These are phyloP conservation scores for Trametes hirsuta DNA, from an alignment of 1,284 basidiomycete species.

Conservation along the genomic window DNA sequence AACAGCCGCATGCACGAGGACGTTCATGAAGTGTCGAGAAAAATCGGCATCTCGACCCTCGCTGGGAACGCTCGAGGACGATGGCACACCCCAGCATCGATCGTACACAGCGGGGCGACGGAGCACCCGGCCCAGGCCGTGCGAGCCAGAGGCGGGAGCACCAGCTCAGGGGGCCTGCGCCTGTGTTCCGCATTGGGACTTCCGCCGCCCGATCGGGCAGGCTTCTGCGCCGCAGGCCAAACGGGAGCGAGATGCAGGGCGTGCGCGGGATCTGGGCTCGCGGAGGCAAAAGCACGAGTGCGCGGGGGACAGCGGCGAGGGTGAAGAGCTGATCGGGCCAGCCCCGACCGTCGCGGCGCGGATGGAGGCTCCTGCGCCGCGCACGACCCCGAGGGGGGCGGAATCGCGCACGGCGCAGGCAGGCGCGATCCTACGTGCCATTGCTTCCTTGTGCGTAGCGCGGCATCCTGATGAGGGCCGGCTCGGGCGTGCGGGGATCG, in stretches of 20 bases:
- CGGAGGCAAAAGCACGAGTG: slow-evolving; percentile 5
- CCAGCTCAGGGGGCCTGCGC: neutral
- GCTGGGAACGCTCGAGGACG: neutral
- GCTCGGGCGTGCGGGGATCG: neutral
- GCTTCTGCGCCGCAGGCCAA: slow-evolving; percentile 4
- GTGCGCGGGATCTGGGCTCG: slow-evolving; percentile 2
- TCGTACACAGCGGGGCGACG: slow-evolving; percentile 1
- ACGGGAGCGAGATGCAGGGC: neutral
- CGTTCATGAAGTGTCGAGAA: neutral
- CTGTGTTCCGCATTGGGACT: neutral
- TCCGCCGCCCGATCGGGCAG: slow-evolving; percentile 8
- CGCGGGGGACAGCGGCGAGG: neutral
- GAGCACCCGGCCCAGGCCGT: neutral
- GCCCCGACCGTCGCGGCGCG: neutral
- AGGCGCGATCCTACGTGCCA: neutral
- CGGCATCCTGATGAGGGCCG: neutral
- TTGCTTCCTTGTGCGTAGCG: neutral
- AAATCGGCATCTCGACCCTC: neutral
- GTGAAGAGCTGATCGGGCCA: neutral
- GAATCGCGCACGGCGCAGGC: slow-evolving; percentile 6
- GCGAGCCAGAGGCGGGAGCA: neutral
- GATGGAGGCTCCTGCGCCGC: neutral
- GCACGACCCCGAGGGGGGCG: slow-evolving; percentile 8
- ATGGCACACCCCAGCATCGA: slow-evolving; percentile 11
- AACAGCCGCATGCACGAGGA: neutral